Evolutionary conservation across 2,329 filamentous ascomycete species (phyloP).

Genomic region (Botryotinia convoluta): DNA sequence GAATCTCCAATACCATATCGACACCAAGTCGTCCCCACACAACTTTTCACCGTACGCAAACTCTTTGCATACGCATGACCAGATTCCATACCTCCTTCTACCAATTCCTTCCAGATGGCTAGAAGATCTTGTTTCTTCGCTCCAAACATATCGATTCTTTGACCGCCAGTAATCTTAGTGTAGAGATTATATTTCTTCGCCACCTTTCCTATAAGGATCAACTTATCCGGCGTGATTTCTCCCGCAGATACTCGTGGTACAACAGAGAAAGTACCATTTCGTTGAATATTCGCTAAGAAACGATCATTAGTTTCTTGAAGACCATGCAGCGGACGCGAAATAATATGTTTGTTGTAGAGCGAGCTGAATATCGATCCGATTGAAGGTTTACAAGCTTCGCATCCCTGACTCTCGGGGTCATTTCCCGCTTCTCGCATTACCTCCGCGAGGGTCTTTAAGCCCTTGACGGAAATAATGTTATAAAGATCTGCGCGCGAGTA

Average conservation of each 20-base stretch:
- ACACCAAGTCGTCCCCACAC: constrained; percentile 89
- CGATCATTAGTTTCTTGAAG: constrained; percentile 90
- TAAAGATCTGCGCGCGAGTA: constrained; percentile 86
- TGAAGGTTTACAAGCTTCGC: constrained; percentile 82
- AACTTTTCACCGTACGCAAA: constrained; percentile 85
- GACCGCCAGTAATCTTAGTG: constrained; percentile 88
- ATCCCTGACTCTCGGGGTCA: constrained; percentile 70
- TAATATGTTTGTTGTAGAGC: constrained; percentile 79
- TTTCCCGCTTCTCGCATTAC: constrained; percentile 79
- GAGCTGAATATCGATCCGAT: constrained; percentile 78
- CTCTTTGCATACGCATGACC: constrained; percentile 91
- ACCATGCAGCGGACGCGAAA: constrained; percentile 67
- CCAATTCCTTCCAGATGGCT: constrained; percentile 75
- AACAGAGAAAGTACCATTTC: constrained; percentile 88
- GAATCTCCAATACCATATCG: constrained; percentile 85
- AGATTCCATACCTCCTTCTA: constrained; percentile 84
- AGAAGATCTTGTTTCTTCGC: constrained; percentile 83
- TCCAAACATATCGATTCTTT: constrained; percentile 91
- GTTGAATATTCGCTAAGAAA: constrained; percentile 85
- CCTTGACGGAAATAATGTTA: constrained; percentile 82
- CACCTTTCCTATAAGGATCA: constrained; percentile 79
- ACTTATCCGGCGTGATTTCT: constrained; percentile 83
- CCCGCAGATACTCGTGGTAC: constrained; percentile 79
- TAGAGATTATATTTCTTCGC: constrained; percentile 83
- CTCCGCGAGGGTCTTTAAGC: constrained; percentile 66